A percentile compares a stretch with the other conserved stretches of the same genome.
Evolutionary conservation across 2,329 filamentous ascomycete genomes (phyloP).

Genomic region (Sphaerulina musiva): DNA sequence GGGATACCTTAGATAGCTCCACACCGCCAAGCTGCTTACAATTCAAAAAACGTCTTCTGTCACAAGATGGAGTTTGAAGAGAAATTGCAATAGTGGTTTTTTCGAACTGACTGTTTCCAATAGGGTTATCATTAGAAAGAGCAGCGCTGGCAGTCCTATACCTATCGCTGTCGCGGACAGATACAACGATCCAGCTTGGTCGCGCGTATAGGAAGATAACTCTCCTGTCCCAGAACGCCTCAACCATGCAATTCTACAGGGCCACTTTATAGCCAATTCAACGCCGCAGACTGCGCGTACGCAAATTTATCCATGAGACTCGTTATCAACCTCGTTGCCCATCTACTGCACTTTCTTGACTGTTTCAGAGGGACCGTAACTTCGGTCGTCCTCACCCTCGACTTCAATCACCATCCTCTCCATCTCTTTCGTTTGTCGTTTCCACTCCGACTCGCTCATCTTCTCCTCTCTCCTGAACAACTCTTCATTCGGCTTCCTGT

Average conservation of each 20-base stretch:
- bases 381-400: conserved; percentile 50
- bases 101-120: background rate
- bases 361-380: conserved; percentile 34
- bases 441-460: conserved; percentile 75
- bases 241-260: background rate
- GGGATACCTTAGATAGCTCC: too few relatives aligned
- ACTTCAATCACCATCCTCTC: conserved; percentile 71
- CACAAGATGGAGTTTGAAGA: too few relatives aligned
- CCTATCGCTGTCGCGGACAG: background rate
- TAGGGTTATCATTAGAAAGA: background rate
- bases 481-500: conserved; percentile 76
- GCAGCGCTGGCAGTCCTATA: conserved; percentile 1
- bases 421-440: conserved; percentile 67
- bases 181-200: background rate
- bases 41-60: too few relatives aligned
- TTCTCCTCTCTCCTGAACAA: conserved; percentile 80
- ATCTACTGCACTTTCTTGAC: conserved; percentile 35
- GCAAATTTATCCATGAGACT: conserved; percentile 1
- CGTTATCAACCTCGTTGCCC: background rate
- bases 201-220: background rate
- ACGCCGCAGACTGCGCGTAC: conserved; percentile 6
- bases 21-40: too few relatives aligned
- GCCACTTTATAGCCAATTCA: background rate
- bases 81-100: too few relatives aligned
- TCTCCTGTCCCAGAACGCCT: background rate